Evolutionary conservation across 2,329 filamentous ascomycete species (phyloP).

Genomic region (Sclerotinia trifoliorum): DNA sequence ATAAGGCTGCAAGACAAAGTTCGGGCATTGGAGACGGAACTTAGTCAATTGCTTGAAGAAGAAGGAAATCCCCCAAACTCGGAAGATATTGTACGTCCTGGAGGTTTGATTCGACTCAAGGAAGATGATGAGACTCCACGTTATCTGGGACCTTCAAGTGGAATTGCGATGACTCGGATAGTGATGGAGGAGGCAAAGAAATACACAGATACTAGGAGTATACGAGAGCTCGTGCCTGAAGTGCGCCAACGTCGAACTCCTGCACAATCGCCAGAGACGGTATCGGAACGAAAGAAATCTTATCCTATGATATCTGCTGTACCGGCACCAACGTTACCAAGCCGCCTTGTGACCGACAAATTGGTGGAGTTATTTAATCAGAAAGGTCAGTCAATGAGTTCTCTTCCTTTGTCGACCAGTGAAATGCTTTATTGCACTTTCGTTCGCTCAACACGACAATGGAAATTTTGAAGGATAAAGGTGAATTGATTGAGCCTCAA

Average conservation of each 20-base stretch:
- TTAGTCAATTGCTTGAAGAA: slow-evolving; percentile 75
- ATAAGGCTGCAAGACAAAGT: slow-evolving; percentile 88
- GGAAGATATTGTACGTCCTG: slow-evolving; percentile 83
- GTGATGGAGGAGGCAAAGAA: slow-evolving; percentile 97
- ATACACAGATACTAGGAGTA: slow-evolving; percentile 85
- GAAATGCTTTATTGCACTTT: not conserved
- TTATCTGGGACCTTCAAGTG: slow-evolving; percentile 90
- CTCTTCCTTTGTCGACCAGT: not conserved
- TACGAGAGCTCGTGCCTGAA: slow-evolving; percentile 87
- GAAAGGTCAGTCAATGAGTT: slow-evolving; percentile 58
- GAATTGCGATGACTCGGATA: slow-evolving; percentile 89
- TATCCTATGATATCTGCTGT: slow-evolving; percentile 88
- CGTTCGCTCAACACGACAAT: not conserved
- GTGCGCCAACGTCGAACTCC: slow-evolving; percentile 61
- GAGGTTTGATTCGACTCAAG: slow-evolving; percentile 79
- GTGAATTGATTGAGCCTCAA: slow-evolving; percentile 3
- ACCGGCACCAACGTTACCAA: slow-evolving; percentile 73
- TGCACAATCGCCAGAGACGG: slow-evolving; percentile 58
- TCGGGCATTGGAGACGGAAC: slow-evolving; percentile 74
- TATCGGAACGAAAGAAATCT: slow-evolving; percentile 70
- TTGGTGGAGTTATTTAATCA: slow-evolving; percentile 83
- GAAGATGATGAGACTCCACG: slow-evolving; percentile 83
- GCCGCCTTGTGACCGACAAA: slow-evolving; percentile 69
- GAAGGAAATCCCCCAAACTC: slow-evolving; percentile 68
- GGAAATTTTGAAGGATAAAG: not conserved